Evolutionary conservation across 2,329 filamentous ascomycete genomes (phyloP), one percentile per base, ranked within the genome.

Genomic region (Neonectria ditissima): DNA sequence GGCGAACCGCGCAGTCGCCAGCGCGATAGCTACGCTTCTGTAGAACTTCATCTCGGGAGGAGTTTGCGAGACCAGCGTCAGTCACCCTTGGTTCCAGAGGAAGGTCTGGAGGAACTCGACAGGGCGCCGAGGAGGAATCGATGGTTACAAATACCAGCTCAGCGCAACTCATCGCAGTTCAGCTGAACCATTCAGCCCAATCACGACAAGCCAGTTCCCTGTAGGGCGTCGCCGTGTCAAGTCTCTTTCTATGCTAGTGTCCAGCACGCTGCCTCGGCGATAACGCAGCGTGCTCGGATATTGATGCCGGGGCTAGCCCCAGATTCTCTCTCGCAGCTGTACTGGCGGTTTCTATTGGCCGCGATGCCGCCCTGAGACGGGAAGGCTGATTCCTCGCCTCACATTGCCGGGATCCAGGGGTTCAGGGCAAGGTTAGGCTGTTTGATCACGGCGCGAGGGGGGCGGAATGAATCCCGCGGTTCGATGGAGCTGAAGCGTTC

Each of bases 181-280:
- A 47, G 28, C 41, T 16, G 39, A 1, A 4, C 20, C 11, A 22
- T 41, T 48, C 47, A 53, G 54, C 59, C 45, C 22, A 48, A 62
- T 20, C 30, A 37, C 59, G 53, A 47, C 59, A 62, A 57, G 37
- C 39, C 45, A 28, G 52, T 62, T 53, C 52, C 59, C 53, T n/a
- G 20, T 24, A 2, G 6, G 24, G 24, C 24, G 6, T n/a, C n/a
- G 24, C 24, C 6, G 24, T 26, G 44, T 43, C 50, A 14, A 14
- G 30, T 32, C 32, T n/a, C 10, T 22, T 26, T 34, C 8, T 34
- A 26, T 39, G n/a, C 55, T 63, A 59, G 51, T 44, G 43, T 41
- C 32, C 45, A 20, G 55, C 24, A 13, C 10, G 5, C n/a, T n/a
- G 52, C 16, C 11, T 14, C 24, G 8, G 24, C 14, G 48, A 60